Base-by-base conservation (phyloP, 2,329 filamentous ascomycete genomes). In the Colletotrichum filicis region DNA sequence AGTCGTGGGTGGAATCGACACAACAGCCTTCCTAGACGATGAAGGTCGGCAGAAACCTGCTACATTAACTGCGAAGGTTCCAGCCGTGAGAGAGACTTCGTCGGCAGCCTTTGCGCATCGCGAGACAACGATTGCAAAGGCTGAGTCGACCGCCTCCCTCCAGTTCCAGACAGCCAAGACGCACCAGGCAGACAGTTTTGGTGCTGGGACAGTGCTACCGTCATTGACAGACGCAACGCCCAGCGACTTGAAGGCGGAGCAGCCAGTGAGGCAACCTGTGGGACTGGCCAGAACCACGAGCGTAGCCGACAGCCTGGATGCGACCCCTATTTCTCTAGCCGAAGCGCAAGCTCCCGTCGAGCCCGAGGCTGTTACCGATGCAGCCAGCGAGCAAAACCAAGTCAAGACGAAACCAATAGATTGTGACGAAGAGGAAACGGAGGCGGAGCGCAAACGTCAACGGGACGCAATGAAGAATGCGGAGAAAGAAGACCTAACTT, bases 141-240 rank as follows among this genome's bases (percentile, higher is more conserved):
- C 76, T 6, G 78, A 82, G 28, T 77, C 78, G 2, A 73, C 75
- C 30, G 78, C 79, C 12, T 81, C 82, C 2, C 79, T 82, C n/a
- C 82, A 83, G 28, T 87, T 85, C 59, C 79, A 83, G 24, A 85
- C 85, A 1, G 84, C 85, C 28, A 81, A 77, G n/a, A 85, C 83
- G 3, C 82, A 85, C 22, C 80, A 79, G 32, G 72, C 65, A 32
- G 78, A 81, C 32, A 76, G 75, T 52, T 74, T 79, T 8, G 77
- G 76, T 46, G 68, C 75, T 7, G 79, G 80, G 6, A 76, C 77
- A 7, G 79, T 77, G 19, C 66, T 78, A 6, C 79, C 79, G 3
- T 83, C 86, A 0, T 80, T 88, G 1, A 79, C 82, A 1, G 85
- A 88, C 56, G 76, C 81, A 12, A 84, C 82, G 5, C 80, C 80